These are phyloP conservation scores for Sphagnum tenellum DNA, from an alignment of 225 moss, liverwort and hornwort species.

Conservation along the genomic window DNA sequence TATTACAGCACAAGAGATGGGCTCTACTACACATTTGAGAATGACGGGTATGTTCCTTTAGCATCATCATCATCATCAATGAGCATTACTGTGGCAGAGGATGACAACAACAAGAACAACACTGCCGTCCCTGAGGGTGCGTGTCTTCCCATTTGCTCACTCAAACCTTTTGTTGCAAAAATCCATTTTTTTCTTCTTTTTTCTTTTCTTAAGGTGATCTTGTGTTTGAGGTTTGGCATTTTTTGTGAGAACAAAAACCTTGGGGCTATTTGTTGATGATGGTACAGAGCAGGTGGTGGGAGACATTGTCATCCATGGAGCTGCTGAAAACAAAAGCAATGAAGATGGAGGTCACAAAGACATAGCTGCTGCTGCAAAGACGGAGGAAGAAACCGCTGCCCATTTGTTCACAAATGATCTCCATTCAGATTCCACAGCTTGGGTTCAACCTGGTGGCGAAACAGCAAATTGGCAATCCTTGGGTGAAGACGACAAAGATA, in stretches of 20 bases:
- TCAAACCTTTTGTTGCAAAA: not conserved
- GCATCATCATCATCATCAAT: conserved; percentile 11
- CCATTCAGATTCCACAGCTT: conserved; percentile 3
- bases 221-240: not conserved
- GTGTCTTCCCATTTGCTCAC: not conserved
- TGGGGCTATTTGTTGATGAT: conserved; percentile 4
- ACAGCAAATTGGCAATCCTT: too few relatives aligned
- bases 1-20: conserved; percentile 82
- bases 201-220: conserved; percentile 6
- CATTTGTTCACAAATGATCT: not conserved
- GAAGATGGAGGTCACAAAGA: conserved; percentile 8
- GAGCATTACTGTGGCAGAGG: too few relatives aligned
- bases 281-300: conserved; percentile 15
- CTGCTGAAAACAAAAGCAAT: conserved; percentile 5
- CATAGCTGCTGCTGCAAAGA: conserved; percentile 2
- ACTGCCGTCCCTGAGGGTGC: conserved; percentile 13
- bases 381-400: conserved; percentile 15
- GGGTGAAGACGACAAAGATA: not conserved
- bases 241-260: too few relatives aligned
- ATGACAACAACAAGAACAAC: too few relatives aligned
- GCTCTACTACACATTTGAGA: conserved; percentile 75
- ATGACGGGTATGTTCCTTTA: conserved; percentile 67
- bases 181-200: not conserved
- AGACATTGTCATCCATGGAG: conserved; percentile 1
- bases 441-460: too few relatives aligned